These are phyloP conservation scores for Geosmithia morbida DNA, from an alignment of 2,329 filamentous ascomycete species.

Conservation along the genomic window DNA sequence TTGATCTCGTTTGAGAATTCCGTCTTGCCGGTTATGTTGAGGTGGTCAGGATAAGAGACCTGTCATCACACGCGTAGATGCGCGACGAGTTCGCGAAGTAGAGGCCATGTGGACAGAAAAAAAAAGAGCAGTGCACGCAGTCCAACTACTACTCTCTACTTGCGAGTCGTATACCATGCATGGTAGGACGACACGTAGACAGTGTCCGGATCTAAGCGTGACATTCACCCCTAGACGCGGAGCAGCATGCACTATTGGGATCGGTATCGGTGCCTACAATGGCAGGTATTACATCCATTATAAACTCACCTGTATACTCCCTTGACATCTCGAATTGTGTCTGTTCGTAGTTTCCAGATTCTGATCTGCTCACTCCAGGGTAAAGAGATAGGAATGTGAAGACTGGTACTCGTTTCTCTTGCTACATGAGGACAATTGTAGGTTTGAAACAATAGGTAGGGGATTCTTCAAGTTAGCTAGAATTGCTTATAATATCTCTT, in stretches of 20 bases:
- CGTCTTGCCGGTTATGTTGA: neutral
- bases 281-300: too few species aligned
- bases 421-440: too few species aligned
- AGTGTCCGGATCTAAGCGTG: too few species aligned
- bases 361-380: neutral
- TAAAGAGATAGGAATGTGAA: neutral
- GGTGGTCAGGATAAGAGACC: too few species aligned
- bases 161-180: too few species aligned
- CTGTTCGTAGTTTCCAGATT: neutral
- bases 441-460: too few species aligned
- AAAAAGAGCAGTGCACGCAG: neutral
- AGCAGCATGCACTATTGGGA: neutral
- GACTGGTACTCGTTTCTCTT: too few species aligned
- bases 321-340: neutral
- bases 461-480: too few species aligned
- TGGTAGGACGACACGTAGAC: too few species aligned
- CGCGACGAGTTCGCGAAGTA: neutral
- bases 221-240: neutral
- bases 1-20: neutral
- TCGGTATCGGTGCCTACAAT: neutral
- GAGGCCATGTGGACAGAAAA: neutral
- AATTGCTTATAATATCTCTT: too few species aligned
- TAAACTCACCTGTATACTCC: neutral
- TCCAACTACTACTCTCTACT: too few species aligned
- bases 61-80: neutral